Percentiles rank a stretch among this genome's conserved stretches.
Evolutionary conservation across 805 yeast species (phyloP).

Genomic region (Myxozyma udenii): DNA sequence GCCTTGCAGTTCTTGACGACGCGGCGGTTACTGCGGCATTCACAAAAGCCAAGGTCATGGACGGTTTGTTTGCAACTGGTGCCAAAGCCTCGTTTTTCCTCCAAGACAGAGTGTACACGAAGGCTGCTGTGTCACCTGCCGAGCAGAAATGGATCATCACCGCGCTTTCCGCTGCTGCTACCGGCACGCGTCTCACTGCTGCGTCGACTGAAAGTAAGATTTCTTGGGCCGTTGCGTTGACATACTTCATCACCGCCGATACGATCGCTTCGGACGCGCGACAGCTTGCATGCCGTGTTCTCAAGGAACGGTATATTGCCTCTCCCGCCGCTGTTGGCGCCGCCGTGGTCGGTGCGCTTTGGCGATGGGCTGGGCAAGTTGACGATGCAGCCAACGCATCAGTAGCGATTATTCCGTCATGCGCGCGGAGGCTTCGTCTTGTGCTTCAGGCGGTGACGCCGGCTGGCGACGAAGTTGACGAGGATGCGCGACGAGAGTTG

Average conservation of each 20-base stretch:
- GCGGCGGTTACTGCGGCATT: slow-evolving; percentile 32
- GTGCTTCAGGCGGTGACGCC: slow-evolving; percentile 29
- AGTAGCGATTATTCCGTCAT: slow-evolving; percentile 26
- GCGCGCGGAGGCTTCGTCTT: slow-evolving; percentile 24
- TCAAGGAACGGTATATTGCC: slow-evolving; percentile 35
- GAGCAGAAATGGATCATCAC: slow-evolving; percentile 55
- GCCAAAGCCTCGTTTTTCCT: slow-evolving; percentile 50
- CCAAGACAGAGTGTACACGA: slow-evolving; percentile 50
- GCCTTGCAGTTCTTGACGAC: slow-evolving; percentile 26
- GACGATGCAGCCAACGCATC: slow-evolving; percentile 20
- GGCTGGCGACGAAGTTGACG: slow-evolving; percentile 33
- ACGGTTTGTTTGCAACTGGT: slow-evolving; percentile 39
- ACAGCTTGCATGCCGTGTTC: slow-evolving; percentile 29
- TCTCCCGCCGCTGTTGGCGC: slow-evolving; percentile 45
- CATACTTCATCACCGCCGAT: slow-evolving; percentile 21
- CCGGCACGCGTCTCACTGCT: slow-evolving; percentile 13
- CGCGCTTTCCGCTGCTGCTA: slow-evolving; percentile 44
- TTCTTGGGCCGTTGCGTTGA: slow-evolving; percentile 30
- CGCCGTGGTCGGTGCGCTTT: slow-evolving; percentile 47
- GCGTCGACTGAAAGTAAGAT: slow-evolving; percentile 24
- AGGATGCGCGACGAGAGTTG: slow-evolving; percentile 31
- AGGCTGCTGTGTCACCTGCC: slow-evolving; percentile 42
- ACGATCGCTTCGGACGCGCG: slow-evolving; percentile 12
- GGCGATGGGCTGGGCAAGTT: slow-evolving; percentile 33
- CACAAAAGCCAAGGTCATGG: slow-evolving; percentile 14